These are phyloP conservation scores for Yamadazyma siamensis DNA, from an alignment of 1,139 yeast species.

Conservation along the genomic window DNA sequence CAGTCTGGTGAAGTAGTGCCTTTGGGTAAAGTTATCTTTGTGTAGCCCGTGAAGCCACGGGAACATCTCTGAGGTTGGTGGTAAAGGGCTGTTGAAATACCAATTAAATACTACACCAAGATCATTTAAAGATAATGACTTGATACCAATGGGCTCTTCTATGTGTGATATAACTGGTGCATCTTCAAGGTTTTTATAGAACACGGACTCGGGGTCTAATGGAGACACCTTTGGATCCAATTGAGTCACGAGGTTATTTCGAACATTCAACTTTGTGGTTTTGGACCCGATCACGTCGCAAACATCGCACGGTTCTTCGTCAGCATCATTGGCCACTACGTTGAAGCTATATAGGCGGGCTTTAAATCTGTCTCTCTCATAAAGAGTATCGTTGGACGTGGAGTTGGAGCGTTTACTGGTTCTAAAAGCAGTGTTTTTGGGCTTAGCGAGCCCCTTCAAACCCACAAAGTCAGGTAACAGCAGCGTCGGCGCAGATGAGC, in stretches of 20 bases:
- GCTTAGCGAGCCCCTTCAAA: too few relatives aligned
- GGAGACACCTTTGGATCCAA: too few relatives aligned
- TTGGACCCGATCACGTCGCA: conserved; percentile 38
- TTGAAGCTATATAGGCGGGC: conserved; percentile 40
- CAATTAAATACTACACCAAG: conserved; percentile 35
- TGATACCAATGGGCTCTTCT: conserved; percentile 12
- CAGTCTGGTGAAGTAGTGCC: conserved; percentile 29
- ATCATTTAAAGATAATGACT: conserved; percentile 24
- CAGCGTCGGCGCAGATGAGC: neutral
- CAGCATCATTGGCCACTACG: conserved; percentile 10
- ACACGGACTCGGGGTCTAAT: conserved; percentile 20
- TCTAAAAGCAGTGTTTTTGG: conserved; percentile 1
- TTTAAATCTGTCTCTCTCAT: conserved; percentile 44
- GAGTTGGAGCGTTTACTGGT: conserved; percentile 37
- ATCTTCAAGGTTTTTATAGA: conserved; percentile 12
- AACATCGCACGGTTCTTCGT: conserved; percentile 26
- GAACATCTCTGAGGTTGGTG: conserved; percentile 66
- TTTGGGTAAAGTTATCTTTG: conserved; percentile 48
- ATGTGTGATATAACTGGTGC: too few relatives aligned
- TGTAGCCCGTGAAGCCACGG: conserved; percentile 90
- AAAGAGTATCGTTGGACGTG: conserved; percentile 38
- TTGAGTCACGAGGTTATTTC: too few relatives aligned
- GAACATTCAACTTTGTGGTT: conserved; percentile 35
- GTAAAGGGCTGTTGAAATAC: conserved; percentile 55
- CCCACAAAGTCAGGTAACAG: neutral